Percentiles rank a stretch among this genome's conserved stretches.
phyloP scores from a whole-genome alignment of 208 protist species.

The Borovskyia barvae region DNA sequence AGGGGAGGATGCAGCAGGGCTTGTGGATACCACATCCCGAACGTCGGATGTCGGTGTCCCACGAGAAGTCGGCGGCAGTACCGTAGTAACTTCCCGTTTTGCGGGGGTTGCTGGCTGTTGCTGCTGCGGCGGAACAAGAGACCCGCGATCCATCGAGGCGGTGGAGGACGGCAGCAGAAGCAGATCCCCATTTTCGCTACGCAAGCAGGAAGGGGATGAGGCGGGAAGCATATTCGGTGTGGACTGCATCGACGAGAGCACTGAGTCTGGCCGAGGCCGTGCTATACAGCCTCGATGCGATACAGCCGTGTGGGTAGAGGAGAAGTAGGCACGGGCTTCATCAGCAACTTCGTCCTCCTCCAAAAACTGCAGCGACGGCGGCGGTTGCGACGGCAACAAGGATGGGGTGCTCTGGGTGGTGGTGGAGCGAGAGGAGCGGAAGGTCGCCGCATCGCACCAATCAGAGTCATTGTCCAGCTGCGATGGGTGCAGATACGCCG shows the following conservation, averaged over 20 bases:
- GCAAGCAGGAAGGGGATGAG: slow-evolving; percentile 6
- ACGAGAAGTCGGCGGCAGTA: slow-evolving; percentile 10
- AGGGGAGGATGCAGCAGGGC: no score
- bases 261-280: slow-evolving; percentile 22
- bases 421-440: slow-evolving; percentile 21
- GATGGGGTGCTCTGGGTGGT: slow-evolving; percentile 27
- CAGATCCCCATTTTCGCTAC: slow-evolving; percentile 24
- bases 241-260: slow-evolving; percentile 20
- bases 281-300: slow-evolving; percentile 16
- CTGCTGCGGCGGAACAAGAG: slow-evolving; percentile 3
- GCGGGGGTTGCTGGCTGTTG: background rate
- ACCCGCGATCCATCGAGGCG: slow-evolving; percentile 8
- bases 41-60: slow-evolving; percentile 1
- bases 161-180: slow-evolving; percentile 24
- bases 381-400: slow-evolving; percentile 20
- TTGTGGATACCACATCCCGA: background rate
- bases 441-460: slow-evolving; percentile 22
- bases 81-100: background rate
- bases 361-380: slow-evolving; percentile 20
- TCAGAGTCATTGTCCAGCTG: slow-evolving; percentile 23
- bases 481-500: no score
- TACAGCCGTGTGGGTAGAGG: slow-evolving; percentile 4
- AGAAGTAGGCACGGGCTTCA: slow-evolving; percentile 9
- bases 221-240: slow-evolving; percentile 30
- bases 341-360: slow-evolving; percentile 29